phyloP scores from a whole-genome alignment of 2,329 filamentous ascomycete genomes.

The Ceratocystis cacaofunesta region DNA sequence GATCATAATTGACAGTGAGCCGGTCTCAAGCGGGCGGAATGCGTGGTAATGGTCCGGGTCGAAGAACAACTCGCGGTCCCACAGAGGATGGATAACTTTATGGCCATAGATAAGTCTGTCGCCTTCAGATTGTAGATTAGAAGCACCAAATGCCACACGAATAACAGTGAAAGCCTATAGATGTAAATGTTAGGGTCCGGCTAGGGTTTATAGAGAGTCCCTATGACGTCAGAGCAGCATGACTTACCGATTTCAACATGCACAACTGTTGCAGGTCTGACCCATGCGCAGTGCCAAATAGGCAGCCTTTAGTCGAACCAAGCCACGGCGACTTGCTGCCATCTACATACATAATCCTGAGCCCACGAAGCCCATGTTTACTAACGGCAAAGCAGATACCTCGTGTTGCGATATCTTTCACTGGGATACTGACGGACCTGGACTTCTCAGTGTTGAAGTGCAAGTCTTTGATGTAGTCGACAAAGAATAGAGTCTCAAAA shows the following conservation, averaged over 20 bases:
- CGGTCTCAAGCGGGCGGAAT: constrained; percentile 11
- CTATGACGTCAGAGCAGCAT: not conserved
- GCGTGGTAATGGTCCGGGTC: constrained; percentile 8
- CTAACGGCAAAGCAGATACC: constrained; percentile 16
- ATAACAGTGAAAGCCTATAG: constrained; percentile 14
- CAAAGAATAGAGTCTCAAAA: constrained; percentile 14
- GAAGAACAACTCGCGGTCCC: constrained; percentile 13
- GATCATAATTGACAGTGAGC: constrained; percentile 14
- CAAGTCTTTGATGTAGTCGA: constrained; percentile 15
- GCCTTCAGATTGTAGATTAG: constrained; percentile 14
- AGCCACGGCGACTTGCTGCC: constrained; percentile 13
- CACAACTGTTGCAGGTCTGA: constrained; percentile 11
- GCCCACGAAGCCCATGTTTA: constrained; percentile 14
- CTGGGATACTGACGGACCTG: not conserved
- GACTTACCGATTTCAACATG: constrained; percentile 12
- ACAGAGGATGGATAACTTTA: constrained; percentile 14
- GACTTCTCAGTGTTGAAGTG: not conserved
- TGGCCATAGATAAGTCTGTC: constrained; percentile 9
- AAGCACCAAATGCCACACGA: constrained; percentile 13
- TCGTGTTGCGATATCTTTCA: not conserved
- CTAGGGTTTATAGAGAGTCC: not conserved
- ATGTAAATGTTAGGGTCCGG: not conserved
- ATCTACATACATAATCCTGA: constrained; percentile 14
- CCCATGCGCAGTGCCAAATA: constrained; percentile 13
- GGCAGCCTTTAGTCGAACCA: constrained; percentile 13